Base-by-base conservation (phyloP, 495 filamentous ascomycete species). In the Annulohypoxylon bovei region DNA sequence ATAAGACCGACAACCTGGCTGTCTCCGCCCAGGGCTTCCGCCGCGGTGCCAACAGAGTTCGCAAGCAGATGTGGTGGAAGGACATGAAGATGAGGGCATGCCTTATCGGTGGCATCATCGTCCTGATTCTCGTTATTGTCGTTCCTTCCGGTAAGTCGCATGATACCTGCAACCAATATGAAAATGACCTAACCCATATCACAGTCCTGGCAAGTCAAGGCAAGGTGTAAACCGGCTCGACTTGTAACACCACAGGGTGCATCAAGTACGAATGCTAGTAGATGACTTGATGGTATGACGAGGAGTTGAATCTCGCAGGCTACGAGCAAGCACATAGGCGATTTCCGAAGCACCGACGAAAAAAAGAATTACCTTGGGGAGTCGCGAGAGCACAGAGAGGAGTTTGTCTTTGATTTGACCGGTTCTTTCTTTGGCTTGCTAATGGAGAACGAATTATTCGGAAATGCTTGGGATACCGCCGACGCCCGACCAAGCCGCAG, bases 11-110 rank as follows among this genome's bases (percentile, higher is more conserved):
- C 83, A 93, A 95, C 80, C 88, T 99, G 68, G 92, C 93, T 40
- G 85, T 88, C 62, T 94, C 92, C 32, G 94, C 95, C 64, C 93
- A 96, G 80, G 92, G 92, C 54, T 99, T 99, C 87, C 93, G 94
- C 72, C 89, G 93, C 61, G 94, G 95, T 64, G 95, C 95, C 75
- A 98, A 98, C 82, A 87, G 92, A 70, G 95, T 98, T 62, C 88
- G 95, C 73, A 98, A 98, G 87, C 85, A 93, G 78, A 97, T 97
- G 84, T 86, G 85, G 85, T 87, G 84, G 84, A 86, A 87, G 88
- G 95, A 99, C 80, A 97, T 98, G 93, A 97, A 97, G 87, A 99
- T 98, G 95, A 89, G 95, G 75, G 95, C 98, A 83, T 98, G 94
- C 80, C 83, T 99, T 74, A 91, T 93, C 65, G 85, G 90, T 61